Percentiles rank a stretch among this genome's conserved stretches.
Evolutionary conservation across 495 filamentous ascomycete genomes (phyloP).

Genomic region (Neurospora hispaniola): DNA sequence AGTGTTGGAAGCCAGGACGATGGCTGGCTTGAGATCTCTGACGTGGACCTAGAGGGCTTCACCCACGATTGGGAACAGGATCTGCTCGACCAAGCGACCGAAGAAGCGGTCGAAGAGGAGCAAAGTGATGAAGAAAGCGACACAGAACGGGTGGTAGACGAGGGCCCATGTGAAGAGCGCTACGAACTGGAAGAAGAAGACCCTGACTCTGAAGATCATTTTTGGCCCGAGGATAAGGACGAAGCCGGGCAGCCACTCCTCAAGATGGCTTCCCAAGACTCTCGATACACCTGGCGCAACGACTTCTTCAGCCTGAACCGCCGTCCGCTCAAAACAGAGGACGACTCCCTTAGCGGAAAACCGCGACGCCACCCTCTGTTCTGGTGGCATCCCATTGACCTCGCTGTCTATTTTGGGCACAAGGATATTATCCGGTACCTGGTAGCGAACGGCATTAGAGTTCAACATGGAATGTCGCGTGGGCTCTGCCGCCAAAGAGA

Average conservation of each 20-base stretch:
- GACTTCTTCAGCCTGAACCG: background rate
- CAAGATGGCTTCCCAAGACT: background rate
- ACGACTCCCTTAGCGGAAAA: background rate
- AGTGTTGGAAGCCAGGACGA: background rate
- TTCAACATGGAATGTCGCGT: background rate
- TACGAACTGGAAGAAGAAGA: background rate
- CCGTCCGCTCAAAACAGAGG: no score
- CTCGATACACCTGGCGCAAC: background rate
- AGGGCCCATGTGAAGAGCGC: background rate
- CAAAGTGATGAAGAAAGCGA: background rate
- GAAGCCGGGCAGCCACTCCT: background rate
- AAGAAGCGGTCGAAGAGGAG: background rate
- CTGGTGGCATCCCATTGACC: slow-evolving; percentile 3
- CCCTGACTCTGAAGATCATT: background rate
- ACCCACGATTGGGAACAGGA: background rate
- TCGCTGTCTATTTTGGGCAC: background rate
- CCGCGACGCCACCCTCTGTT: background rate
- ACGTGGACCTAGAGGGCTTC: background rate
- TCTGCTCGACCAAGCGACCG: background rate
- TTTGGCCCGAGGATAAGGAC: background rate
- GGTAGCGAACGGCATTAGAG: background rate
- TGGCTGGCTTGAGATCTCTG: background rate
- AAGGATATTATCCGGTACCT: background rate
- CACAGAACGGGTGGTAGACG: background rate
- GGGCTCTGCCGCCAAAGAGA: background rate